Base-by-base conservation (phyloP, 192 early-diverging fungal genomes). In the Linnemannia hyalina region DNA sequence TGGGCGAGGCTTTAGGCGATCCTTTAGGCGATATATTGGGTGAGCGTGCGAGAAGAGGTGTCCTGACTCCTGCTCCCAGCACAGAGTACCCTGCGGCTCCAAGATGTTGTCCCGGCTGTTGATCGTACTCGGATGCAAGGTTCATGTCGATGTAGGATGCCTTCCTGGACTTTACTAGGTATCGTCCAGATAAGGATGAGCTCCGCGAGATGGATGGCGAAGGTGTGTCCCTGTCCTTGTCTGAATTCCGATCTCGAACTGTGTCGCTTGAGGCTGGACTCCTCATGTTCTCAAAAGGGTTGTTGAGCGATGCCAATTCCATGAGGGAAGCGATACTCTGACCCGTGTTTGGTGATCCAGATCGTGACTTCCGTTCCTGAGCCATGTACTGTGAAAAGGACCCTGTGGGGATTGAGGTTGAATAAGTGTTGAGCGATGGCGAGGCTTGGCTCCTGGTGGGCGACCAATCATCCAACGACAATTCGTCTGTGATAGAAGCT, bases 71-170 rank as follows among this genome's bases (percentile, higher is more conserved):
- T 20, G 84, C 63, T 6, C 75, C 80, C 13, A 86, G 52, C 10
- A 86, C 46, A 15, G 83, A 80, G 16, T 75, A 70, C 68, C 75
- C 55, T 29, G 79, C 49, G 1, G 84, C 52, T 20, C 41, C 54
- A 16, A 80, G 41, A 29, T 80, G 79, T 38, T 77, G 84, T 9
- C 44, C 44, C 6, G 49, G 23, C 23, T 41, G 74, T 13, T 73
- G 79, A 32, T 86, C 84, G 63, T 81, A 74, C 13, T 86, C 84
- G 9, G 71, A 73, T 0, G 84, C 79, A 42, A 80, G 18, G 32
- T 81, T 81, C 84, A 86, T 86, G 76, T 86, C 84, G 36, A 86
- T 81, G 41, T 47, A 86, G 26, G 84, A 86, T 10, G 84, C 84
- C 68, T 86, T 86, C 40, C 84, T 80, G 8, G 84, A 86, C 46